Conservation (phyloP, 345 rosid genomes). For the Eucalyptus pauciflora region DNA sequence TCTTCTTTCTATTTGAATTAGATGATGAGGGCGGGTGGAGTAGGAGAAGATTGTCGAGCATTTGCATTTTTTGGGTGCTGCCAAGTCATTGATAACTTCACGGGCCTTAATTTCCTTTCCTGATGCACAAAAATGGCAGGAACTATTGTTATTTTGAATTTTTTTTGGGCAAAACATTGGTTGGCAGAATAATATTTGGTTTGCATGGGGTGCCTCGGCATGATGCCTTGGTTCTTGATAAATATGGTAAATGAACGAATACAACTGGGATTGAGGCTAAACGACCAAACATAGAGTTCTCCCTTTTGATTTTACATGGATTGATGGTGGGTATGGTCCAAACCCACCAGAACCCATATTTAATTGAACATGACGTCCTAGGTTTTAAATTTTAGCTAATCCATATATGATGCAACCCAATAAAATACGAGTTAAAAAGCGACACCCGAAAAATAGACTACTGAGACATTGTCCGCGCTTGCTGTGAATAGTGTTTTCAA, state of each 20-base stretch:
- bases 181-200: background rate
- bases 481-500: background rate
- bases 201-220: no score
- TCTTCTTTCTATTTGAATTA: background rate
- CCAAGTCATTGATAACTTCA: background rate
- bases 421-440: background rate
- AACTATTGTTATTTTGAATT: no score
- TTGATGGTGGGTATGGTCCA: accelerated
- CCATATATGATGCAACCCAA: background rate
- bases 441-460: accelerated
- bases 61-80: background rate
- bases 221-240: background rate
- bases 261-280: background rate
- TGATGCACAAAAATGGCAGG: background rate
- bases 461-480: accelerated
- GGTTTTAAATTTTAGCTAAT: background rate
- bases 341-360: background rate
- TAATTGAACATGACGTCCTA: background rate
- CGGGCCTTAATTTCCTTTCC: background rate
- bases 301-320: background rate
- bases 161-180: background rate
- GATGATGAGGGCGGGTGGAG: background rate
- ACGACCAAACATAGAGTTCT: background rate
- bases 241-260: background rate
- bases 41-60: background rate